Base-by-base conservation (phyloP, 805 yeast genomes). In the Sugiyamaella lignohabitans region DNA sequence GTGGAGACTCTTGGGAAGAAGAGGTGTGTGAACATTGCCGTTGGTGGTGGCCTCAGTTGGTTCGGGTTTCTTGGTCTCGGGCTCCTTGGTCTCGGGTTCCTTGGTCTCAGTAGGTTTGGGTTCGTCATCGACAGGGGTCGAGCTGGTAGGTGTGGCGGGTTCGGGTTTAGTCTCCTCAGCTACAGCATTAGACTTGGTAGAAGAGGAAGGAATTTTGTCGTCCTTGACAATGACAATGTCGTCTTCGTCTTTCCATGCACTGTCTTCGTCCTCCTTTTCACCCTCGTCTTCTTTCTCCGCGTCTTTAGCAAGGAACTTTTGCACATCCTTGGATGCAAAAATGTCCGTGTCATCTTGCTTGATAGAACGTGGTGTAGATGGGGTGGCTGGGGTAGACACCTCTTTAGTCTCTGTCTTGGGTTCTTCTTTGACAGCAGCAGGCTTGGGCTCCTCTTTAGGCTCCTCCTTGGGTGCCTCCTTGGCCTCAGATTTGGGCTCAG, bases 291-390 rank as follows among this genome's bases (percentile, higher is more conserved):
- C 30, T 21, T 14, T 20, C 30, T 38, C 27, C 8, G 6, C 30
- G 5, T 40, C 32, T 4, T 45, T 42, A n/a, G 49, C 23, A 8
- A 80, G 58, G 56, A 79, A 61, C 18, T 65, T 58, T 46, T 65
- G 64, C 17, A 79, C 82, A 37, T 69, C 73, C 29, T 72, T 67
- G 41, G 72, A 68, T 34, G 75, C 68, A 40, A 76, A 61, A 32
- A 77, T 65, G 10, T 72, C 76, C 49, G 76, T 79, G 23, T 77
- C 67, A 30, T 67, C 69, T 24, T 68, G 61, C 63, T 75, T 65
- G 53, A 68, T 67, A 2, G 64, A 65, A 35, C 64, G 63, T 27
- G 59, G 60, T n/a, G 64, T 43, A 22, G 69, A 59, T 8, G 62
- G 55, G 4, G 50, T 43, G 27, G 38, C 6, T 35, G 6, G 5